These are phyloP conservation scores for Alisma plantagoaquatica DNA, from an alignment of 106 monocot species.

Conservation along the genomic window DNA sequence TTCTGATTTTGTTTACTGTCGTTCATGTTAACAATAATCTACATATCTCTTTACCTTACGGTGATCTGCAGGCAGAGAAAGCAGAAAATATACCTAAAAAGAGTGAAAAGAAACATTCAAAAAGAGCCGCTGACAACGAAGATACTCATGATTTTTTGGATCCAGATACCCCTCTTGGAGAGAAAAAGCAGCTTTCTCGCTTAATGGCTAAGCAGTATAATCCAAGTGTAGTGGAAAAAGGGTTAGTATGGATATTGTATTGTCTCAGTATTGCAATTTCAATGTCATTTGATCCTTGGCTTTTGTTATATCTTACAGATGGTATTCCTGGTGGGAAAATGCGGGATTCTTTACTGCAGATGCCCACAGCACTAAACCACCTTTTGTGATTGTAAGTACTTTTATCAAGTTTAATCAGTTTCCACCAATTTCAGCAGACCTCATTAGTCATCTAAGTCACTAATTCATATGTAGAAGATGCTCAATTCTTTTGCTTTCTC, in stretches of 20 bases:
- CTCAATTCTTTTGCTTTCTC: too few relatives aligned
- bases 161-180: slow-evolving; percentile 56
- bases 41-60: too few relatives aligned
- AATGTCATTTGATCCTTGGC: neutral
- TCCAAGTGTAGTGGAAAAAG: slow-evolving; percentile 86
- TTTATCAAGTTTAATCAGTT: too few relatives aligned
- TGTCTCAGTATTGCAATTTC: neutral
- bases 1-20: too few relatives aligned
- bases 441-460: too few relatives aligned
- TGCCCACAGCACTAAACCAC: slow-evolving; percentile 56
- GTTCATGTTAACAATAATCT: too few relatives aligned
- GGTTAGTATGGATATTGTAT: too few relatives aligned
- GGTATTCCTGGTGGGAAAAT: slow-evolving; percentile 92
- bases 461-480: too few relatives aligned
- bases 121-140: slow-evolving; percentile 44
- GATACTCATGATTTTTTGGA: slow-evolving; percentile 73
- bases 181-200: slow-evolving; percentile 76
- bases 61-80: slow-evolving; percentile 32
- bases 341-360: slow-evolving; percentile 71
- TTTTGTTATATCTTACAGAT: slow-evolving; percentile 27
- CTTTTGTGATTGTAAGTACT: slow-evolving; percentile 85
- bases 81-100: slow-evolving; percentile 53
- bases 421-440: too few relatives aligned
- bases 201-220: slow-evolving; percentile 93
- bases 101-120: slow-evolving; percentile 49